phyloP scores from a whole-genome alignment of 306 rosid genomes.

The Datisca glomerata region DNA sequence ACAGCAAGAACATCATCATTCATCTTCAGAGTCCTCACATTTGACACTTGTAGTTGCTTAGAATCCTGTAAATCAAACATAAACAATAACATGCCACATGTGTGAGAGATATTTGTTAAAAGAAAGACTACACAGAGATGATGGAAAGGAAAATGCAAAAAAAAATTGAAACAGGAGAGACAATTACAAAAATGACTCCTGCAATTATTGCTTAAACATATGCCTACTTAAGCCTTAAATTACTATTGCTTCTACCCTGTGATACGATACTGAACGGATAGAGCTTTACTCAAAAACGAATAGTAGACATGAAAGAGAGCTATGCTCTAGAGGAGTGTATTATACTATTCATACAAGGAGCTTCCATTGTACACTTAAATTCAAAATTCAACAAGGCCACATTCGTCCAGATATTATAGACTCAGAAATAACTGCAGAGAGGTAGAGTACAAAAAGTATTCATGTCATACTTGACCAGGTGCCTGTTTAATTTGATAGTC shows the following conservation, averaged over 20 bases:
- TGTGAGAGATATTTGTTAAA: too few species aligned
- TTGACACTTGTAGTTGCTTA: conserved; percentile 48
- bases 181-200: neutral
- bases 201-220: too few species aligned
- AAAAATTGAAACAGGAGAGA: neutral
- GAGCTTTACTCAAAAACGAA: too few species aligned
- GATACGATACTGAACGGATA: too few species aligned
- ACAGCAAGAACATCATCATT: conserved; percentile 74
- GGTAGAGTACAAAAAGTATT: conserved; percentile 12
- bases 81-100: too few species aligned
- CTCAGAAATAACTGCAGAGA: conserved; percentile 3
- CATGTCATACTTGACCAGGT: conserved; percentile 61
- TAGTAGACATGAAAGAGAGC: too few species aligned
- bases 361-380: neutral
- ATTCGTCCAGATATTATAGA: neutral
- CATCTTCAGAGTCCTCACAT: conserved; percentile 71
- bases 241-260: too few species aligned
- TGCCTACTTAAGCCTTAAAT: too few species aligned
- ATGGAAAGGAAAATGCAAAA: neutral
- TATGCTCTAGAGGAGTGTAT: neutral
- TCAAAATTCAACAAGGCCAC: neutral
- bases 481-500: conserved; percentile 57
- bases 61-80: conserved; percentile 38
- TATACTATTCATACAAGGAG: neutral
- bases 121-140: neutral